These are phyloP conservation scores for Kwoniella newhampshirensis DNA, from an alignment of 768 basidiomycete species.

Conservation along the genomic window DNA sequence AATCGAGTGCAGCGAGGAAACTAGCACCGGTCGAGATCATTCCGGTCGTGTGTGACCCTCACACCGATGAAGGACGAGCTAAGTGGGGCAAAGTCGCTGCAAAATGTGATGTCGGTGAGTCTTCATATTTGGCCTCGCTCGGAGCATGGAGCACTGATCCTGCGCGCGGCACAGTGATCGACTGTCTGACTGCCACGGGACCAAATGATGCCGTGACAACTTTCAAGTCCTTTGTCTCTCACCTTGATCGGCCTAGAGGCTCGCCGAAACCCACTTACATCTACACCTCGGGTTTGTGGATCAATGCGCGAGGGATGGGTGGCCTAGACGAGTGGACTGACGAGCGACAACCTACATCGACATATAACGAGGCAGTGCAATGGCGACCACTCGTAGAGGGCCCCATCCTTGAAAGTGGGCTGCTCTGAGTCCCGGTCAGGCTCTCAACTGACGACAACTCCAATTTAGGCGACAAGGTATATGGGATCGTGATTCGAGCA, in stretches of 20 bases:
- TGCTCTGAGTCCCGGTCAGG: no score
- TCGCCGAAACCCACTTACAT: slow-evolving; percentile 57
- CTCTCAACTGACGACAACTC: background rate
- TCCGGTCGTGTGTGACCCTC: slow-evolving; percentile 49
- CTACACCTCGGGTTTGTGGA: slow-evolving; percentile 58
- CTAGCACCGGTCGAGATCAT: slow-evolving; percentile 58
- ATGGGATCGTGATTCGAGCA: slow-evolving; percentile 59
- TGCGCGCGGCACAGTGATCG: slow-evolving; percentile 26
- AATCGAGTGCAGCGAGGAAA: slow-evolving; percentile 45
- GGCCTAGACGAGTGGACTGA: slow-evolving; percentile 42
- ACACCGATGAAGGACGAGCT: slow-evolving; percentile 20
- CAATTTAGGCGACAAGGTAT: slow-evolving; percentile 43
- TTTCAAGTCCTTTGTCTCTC: slow-evolving; percentile 21
- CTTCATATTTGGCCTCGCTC: background rate
- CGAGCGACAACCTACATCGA: slow-evolving; percentile 30
- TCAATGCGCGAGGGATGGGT: slow-evolving; percentile 53
- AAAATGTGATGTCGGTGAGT: slow-evolving; percentile 36
- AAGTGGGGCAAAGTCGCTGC: slow-evolving; percentile 24
- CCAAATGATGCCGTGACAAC: slow-evolving; percentile 34
- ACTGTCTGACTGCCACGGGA: slow-evolving; percentile 42
- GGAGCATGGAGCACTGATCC: background rate
- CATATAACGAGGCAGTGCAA: slow-evolving; percentile 19
- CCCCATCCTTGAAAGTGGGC: slow-evolving; percentile 29
- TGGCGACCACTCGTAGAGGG: slow-evolving; percentile 31
- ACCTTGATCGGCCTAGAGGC: slow-evolving; percentile 32